Percentiles rank a stretch among this genome's conserved stretches.
phyloP scores from a whole-genome alignment of 164 flowering plant species.

The Tetrastigma voinierianum region DNA sequence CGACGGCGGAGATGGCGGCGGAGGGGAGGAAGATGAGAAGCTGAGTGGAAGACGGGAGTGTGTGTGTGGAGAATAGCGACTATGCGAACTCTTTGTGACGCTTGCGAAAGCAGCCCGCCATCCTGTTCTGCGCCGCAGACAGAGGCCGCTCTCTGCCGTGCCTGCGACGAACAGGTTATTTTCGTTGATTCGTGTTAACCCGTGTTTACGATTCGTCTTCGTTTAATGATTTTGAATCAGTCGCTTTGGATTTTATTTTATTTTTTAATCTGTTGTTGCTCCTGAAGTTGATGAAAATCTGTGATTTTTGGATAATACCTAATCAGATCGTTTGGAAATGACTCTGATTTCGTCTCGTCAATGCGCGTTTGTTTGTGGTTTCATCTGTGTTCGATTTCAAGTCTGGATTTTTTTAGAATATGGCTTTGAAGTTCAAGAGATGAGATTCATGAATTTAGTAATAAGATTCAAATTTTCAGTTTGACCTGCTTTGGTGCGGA shows the following conservation, averaged over 20 bases:
- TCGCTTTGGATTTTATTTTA: neutral
- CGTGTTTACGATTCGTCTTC: constrained; percentile 1
- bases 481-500: no score
- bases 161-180: constrained; percentile 67
- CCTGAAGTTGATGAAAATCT: no score
- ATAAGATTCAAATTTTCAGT: no score
- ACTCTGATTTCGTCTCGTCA: no score
- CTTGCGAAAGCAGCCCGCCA: constrained; percentile 33
- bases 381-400: no score
- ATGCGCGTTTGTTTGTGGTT: no score
- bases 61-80: constrained; percentile 19
- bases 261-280: neutral
- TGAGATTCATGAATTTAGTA: no score
- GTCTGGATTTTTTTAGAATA: no score
- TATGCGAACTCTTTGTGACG: constrained; percentile 83
- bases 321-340: no score
- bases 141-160: constrained; percentile 79
- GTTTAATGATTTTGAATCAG: no score
- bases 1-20: neutral
- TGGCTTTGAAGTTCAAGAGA: no score
- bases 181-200: neutral
- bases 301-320: no score
- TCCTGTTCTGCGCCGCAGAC: constrained; percentile 79
- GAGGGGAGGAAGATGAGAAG: neutral
- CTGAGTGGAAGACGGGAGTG: neutral